Conservation (phyloP, 1,284 basidiomycete species). For the Ceratorhiza oryzae-sativae region DNA sequence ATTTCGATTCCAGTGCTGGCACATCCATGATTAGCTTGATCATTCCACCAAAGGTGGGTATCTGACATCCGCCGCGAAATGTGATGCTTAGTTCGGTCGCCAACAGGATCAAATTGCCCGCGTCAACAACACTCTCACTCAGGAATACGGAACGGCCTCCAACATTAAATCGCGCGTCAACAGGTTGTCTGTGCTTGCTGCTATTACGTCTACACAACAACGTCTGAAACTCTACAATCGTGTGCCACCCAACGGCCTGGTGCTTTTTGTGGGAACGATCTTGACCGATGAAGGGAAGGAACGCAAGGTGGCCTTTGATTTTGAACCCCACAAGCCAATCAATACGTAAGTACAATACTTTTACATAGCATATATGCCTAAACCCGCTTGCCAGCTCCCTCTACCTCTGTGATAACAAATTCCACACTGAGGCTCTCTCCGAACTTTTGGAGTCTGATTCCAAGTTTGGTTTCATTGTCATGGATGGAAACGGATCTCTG, state of each 20-base stretch:
- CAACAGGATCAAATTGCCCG: constrained; percentile 92
- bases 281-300: constrained; percentile 99
- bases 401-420: constrained; percentile 99
- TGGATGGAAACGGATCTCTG: constrained; percentile 97
- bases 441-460: constrained; percentile 98
- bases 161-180: constrained; percentile 99
- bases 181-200: constrained; percentile 94
- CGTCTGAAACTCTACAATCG: constrained; percentile 95
- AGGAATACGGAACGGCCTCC: constrained; percentile 97
- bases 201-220: constrained; percentile 99
- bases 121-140: constrained; percentile 93
- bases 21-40: constrained; percentile 99
- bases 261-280: constrained; percentile 97
- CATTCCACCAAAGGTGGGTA: constrained; percentile 84
- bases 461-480: constrained; percentile 99
- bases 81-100: background rate
- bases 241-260: constrained; percentile 95
- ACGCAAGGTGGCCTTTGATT: constrained; percentile 97
- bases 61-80: background rate
- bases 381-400: constrained; percentile 69
- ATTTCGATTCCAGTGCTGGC: constrained; percentile 69
- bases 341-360: constrained; percentile 78
- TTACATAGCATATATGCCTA: constrained; percentile 3
- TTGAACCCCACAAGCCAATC: constrained; percentile 98
- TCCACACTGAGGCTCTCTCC: constrained; percentile 97